Evolutionary conservation across 257 asterid genomes (phyloP).

Genomic region (Jasminum sambac): DNA sequence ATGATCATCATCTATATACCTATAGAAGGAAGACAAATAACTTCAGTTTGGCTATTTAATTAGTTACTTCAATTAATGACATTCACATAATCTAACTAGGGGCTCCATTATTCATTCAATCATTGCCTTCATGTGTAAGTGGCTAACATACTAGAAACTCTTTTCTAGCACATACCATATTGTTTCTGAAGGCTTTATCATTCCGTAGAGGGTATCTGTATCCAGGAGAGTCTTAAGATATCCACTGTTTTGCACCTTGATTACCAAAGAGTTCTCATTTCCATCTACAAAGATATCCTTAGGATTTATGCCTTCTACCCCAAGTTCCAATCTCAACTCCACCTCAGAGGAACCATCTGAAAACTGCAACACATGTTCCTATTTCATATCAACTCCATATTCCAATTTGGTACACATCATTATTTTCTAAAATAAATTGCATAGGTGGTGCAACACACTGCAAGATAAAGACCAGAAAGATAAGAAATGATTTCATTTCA

Average conservation of each 20-base stretch:
- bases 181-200: constrained; percentile 83
- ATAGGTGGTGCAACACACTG: background rate
- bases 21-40: constrained; percentile 29
- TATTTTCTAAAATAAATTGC: background rate
- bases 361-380: constrained; percentile 55
- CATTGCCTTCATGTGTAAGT: no score
- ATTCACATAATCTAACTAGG: constrained; percentile 8
- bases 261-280: constrained; percentile 63
- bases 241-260: constrained; percentile 59
- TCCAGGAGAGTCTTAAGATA: constrained; percentile 65
- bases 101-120: no score
- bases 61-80: background rate
- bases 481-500: background rate
- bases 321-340: constrained; percentile 83
- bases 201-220: constrained; percentile 62
- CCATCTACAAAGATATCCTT: constrained; percentile 69
- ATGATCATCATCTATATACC: constrained; percentile 87
- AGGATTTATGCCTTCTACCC: constrained; percentile 50
- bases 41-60: background rate
- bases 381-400: constrained; percentile 16
- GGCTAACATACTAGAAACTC: no score
- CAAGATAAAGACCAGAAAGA: background rate
- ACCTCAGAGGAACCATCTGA: constrained; percentile 72
- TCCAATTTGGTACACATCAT: background rate
- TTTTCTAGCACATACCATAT: constrained; percentile 55